A percentile compares a stretch with the other conserved stretches of the same genome.
Conservation (phyloP, 148 eudicot species). For the Chenopodium quinoa region DNA sequence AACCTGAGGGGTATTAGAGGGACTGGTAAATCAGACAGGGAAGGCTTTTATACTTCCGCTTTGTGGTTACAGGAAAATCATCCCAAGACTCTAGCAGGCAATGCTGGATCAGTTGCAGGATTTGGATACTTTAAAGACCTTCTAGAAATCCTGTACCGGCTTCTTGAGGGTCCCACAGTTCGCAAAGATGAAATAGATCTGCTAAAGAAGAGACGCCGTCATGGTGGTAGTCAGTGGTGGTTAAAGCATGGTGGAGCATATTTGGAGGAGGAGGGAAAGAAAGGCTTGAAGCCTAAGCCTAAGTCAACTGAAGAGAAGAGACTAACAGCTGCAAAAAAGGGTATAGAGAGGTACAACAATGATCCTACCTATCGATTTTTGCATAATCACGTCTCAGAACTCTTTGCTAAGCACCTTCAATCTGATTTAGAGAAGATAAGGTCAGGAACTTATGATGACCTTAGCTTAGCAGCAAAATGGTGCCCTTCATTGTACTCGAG, state of each 20-base stretch:
- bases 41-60: slow-evolving; percentile 14
- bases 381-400: slow-evolving; percentile 12
- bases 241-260: background rate
- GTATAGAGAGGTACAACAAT: slow-evolving; percentile 9
- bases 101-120: background rate
- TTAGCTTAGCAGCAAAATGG: slow-evolving; percentile 25
- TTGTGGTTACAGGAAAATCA: slow-evolving; percentile 19
- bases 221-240: background rate
- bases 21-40: slow-evolving; percentile 15
- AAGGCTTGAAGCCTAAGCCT: background rate
- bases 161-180: slow-evolving; percentile 15
- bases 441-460: background rate
- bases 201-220: background rate
- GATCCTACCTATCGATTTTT: slow-evolving; percentile 22
- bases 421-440: slow-evolving; percentile 14
- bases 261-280: background rate
- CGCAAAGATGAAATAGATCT: background rate
- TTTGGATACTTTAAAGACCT: slow-evolving; percentile 26
- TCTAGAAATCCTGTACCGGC: slow-evolving; percentile 18
- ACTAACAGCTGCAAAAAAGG: slow-evolving; percentile 13
- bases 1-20: slow-evolving; percentile 27
- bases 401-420: slow-evolving; percentile 18
- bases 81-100: too few species aligned
- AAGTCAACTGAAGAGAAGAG: slow-evolving; percentile 3
- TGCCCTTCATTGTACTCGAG: slow-evolving; percentile 22